Evolutionary conservation across 306 rosid genomes (phyloP).

Genomic region (Malus asiatica): DNA sequence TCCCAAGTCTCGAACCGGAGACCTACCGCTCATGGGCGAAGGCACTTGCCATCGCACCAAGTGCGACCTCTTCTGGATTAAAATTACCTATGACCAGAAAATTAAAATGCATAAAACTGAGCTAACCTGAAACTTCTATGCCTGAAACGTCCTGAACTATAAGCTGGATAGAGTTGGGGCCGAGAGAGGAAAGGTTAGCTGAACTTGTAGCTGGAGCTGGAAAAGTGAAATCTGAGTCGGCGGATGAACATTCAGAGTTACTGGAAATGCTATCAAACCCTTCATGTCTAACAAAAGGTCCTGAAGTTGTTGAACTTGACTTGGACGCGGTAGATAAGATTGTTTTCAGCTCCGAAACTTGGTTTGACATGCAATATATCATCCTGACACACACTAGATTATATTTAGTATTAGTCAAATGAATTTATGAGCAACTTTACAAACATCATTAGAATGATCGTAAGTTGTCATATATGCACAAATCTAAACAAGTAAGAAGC

Average conservation of each 20-base stretch:
- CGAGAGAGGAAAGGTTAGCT: constrained; percentile 23
- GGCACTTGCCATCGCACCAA: too few relatives aligned
- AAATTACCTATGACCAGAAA: background rate
- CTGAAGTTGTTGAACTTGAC: constrained; percentile 52
- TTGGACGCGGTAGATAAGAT: constrained; percentile 59
- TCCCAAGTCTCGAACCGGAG: too few relatives aligned
- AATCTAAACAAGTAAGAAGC: background rate
- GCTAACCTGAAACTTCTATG: constrained; percentile 64
- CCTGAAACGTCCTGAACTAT: constrained; percentile 72
- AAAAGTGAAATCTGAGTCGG: constrained; percentile 71
- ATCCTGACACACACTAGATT: constrained; percentile 93
- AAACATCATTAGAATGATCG: constrained; percentile 5
- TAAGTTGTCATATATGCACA: constrained; percentile 16
- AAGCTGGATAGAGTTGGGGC: constrained; percentile 36
- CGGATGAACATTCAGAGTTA: constrained; percentile 69
- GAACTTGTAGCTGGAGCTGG: constrained; percentile 47
- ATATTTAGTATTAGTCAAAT: constrained; percentile 63
- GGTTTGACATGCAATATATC: constrained; percentile 76
- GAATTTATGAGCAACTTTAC: constrained; percentile 10
- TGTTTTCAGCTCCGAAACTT: constrained; percentile 75
- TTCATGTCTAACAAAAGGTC: constrained; percentile 48
- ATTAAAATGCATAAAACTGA: background rate
- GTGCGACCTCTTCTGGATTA: background rate
- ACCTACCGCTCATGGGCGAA: too few relatives aligned
- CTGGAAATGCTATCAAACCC: constrained; percentile 48